phyloP scores from a whole-genome alignment of 495 filamentous ascomycete species.

The Apodospora peruviana region DNA sequence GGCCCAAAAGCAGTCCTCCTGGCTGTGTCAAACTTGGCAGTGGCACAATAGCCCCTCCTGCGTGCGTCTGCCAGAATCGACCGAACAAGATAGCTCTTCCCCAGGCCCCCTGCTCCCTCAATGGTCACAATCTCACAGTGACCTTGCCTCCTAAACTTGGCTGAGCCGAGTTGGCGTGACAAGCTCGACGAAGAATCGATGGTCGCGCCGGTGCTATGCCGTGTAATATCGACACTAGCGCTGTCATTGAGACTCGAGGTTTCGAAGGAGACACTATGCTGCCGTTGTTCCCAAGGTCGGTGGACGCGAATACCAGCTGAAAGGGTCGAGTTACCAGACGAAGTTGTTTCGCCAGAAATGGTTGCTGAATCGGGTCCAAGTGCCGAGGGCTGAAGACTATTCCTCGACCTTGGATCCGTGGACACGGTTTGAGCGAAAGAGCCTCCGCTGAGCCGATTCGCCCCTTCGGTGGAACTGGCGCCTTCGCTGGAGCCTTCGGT shows the following conservation, averaged over 20 bases:
- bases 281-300: slow-evolving; percentile 34
- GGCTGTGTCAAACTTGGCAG: slow-evolving; percentile 79
- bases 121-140: slow-evolving; percentile 76
- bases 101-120: slow-evolving; percentile 68
- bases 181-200: slow-evolving; percentile 32
- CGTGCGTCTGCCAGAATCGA: slow-evolving; percentile 69
- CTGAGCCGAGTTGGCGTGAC: slow-evolving; percentile 38
- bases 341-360: slow-evolving; percentile 29
- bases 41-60: slow-evolving; percentile 71
- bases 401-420: slow-evolving; percentile 41
- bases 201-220: slow-evolving; percentile 19
- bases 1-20: slow-evolving; percentile 78
- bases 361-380: slow-evolving; percentile 25
- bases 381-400: slow-evolving; percentile 26
- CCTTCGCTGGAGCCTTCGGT: slow-evolving; percentile 47
- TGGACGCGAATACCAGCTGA: slow-evolving; percentile 17
- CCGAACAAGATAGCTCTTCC: slow-evolving; percentile 79
- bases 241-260: slow-evolving; percentile 25
- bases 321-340: slow-evolving; percentile 27
- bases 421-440: slow-evolving; percentile 46
- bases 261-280: slow-evolving; percentile 31
- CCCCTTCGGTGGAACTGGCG: slow-evolving; percentile 41
- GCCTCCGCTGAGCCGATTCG: slow-evolving; percentile 27
- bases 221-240: slow-evolving; percentile 23
- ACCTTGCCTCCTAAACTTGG: slow-evolving; percentile 60